These are phyloP conservation scores for Cladophialophora yegresii DNA, from an alignment of 2,329 filamentous ascomycete genomes.

Conservation along the genomic window DNA sequence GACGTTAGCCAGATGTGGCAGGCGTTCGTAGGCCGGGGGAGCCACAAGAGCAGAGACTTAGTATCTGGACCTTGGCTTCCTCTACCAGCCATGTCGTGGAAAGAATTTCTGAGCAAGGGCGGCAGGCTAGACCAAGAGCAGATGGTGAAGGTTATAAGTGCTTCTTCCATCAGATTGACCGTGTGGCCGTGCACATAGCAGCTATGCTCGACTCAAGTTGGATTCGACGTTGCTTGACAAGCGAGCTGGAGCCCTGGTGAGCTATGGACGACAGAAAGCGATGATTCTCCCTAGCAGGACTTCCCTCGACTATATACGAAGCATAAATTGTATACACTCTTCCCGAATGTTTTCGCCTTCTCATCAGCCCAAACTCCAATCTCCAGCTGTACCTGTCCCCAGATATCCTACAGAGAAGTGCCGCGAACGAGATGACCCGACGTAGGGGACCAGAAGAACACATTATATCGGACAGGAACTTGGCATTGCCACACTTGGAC, in stretches of 20 bases:
- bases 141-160: not conserved
- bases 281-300: not conserved
- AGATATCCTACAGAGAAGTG: slow-evolving; percentile 5
- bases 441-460: not conserved
- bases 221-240: not conserved
- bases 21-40: not conserved
- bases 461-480: not conserved
- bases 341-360: not conserved
- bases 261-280: not conserved
- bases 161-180: not conserved
- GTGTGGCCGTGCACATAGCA: not conserved
- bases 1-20: not conserved
- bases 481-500: not conserved
- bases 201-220: not conserved
- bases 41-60: not conserved
- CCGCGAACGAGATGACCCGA: not conserved
- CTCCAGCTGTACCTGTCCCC: not conserved
- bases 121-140: not conserved
- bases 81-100: not conserved
- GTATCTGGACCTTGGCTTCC: not conserved
- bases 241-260: not conserved
- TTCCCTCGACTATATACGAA: not conserved
- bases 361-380: not conserved
- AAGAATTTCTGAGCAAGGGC: not conserved
- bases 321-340: not conserved